Evolutionary conservation across 352 stramenopile genomes (phyloP).

Genomic region (Phytopythium mirpurense): DNA sequence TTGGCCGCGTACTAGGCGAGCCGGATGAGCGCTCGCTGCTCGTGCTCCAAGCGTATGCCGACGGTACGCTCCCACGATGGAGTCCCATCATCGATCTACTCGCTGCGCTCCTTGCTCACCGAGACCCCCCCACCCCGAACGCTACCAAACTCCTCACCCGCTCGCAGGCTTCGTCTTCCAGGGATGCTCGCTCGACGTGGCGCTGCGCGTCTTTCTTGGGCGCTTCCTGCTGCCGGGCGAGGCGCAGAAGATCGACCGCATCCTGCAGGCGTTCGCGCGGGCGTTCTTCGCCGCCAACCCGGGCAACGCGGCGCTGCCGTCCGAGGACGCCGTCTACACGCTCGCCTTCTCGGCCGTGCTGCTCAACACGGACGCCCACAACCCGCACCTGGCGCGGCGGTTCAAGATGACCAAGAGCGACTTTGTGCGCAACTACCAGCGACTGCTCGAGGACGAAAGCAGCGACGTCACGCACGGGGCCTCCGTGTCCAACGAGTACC

Average conservation of each 20-base stretch:
- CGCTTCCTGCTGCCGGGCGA: slow-evolving; percentile 67
- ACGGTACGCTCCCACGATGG: slow-evolving; percentile 33
- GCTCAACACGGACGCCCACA: slow-evolving; percentile 80
- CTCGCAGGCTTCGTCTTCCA: slow-evolving; percentile 52
- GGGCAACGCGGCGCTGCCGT: slow-evolving; percentile 40
- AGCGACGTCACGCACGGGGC: slow-evolving; percentile 20
- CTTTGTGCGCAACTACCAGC: slow-evolving; percentile 74
- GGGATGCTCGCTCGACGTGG: slow-evolving; percentile 53
- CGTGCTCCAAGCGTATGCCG: slow-evolving; percentile 70
- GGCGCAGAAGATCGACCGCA: slow-evolving; percentile 84
- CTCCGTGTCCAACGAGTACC: slow-evolving; percentile 37
- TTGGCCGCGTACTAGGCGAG: slow-evolving; percentile 63
- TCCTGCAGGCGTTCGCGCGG: slow-evolving; percentile 72
- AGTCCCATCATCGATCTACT: too few relatives aligned
- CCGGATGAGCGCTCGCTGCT: slow-evolving; percentile 48
- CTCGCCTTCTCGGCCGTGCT: slow-evolving; percentile 73
- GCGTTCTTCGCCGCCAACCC: slow-evolving; percentile 60
- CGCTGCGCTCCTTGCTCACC: neutral
- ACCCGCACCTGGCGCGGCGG: slow-evolving; percentile 46
- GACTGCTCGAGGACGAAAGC: slow-evolving; percentile 22
- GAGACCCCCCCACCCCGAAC: too few relatives aligned
- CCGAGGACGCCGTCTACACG: slow-evolving; percentile 73
- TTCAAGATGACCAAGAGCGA: slow-evolving; percentile 76
- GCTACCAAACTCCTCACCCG: too few relatives aligned
- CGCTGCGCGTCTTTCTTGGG: slow-evolving; percentile 65